These are phyloP conservation scores for Metarhizium humberi DNA, from an alignment of 2,329 filamentous ascomycete species.

Conservation along the genomic window DNA sequence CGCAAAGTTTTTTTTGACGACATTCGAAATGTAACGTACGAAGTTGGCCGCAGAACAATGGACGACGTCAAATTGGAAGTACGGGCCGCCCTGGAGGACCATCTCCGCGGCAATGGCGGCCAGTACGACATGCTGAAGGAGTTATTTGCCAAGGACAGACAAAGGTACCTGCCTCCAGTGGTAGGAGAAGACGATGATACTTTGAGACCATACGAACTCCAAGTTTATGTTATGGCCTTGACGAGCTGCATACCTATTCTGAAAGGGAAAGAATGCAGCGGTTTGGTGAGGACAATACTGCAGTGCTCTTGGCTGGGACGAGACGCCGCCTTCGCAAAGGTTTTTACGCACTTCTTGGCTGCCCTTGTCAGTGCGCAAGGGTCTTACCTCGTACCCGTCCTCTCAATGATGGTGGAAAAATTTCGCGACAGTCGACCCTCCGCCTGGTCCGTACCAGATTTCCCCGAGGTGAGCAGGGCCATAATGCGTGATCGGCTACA, in stretches of 20 bases:
- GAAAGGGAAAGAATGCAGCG: constrained; percentile 46
- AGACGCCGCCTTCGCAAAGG: constrained; percentile 55
- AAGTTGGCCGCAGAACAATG: constrained; percentile 42
- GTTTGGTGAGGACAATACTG: constrained; percentile 49
- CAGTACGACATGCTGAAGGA: constrained; percentile 54
- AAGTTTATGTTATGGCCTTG: constrained; percentile 53
- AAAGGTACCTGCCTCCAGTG: constrained; percentile 27
- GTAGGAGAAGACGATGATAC: constrained; percentile 38
- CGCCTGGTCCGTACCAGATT: constrained; percentile 38
- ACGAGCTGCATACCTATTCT: constrained; percentile 52
- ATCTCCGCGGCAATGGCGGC: constrained; percentile 47
- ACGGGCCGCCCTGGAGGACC: constrained; percentile 44
- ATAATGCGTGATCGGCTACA: constrained; percentile 68
- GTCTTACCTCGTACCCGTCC: constrained; percentile 62
- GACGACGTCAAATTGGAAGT: constrained; percentile 48
- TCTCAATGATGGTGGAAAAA: constrained; percentile 73
- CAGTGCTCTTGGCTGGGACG: constrained; percentile 55
- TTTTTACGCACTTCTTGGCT: constrained; percentile 59
- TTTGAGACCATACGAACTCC: constrained; percentile 44
- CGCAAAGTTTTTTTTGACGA: constrained; percentile 51
- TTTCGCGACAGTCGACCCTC: constrained; percentile 49
- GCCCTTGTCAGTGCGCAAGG: constrained; percentile 76
- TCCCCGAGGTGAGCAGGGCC: constrained; percentile 51
- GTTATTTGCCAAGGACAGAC: constrained; percentile 42
- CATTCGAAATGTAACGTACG: constrained; percentile 45